Evolutionary conservation across 2,329 filamentous ascomycete genomes (phyloP).

Genomic region (Coniochaeta ligniaria): DNA sequence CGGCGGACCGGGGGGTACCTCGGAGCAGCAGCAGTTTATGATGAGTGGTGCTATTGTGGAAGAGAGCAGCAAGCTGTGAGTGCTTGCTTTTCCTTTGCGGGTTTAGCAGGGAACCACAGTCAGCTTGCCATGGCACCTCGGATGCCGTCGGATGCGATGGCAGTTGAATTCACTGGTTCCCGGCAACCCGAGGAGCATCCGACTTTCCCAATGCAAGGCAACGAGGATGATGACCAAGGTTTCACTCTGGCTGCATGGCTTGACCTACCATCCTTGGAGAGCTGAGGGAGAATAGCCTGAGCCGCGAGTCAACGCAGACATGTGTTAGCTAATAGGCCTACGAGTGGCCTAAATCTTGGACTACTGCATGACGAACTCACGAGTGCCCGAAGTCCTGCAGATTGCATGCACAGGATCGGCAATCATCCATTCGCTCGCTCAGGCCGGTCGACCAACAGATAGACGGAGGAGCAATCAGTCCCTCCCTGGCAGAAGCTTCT

Average conservation of each 20-base stretch:
- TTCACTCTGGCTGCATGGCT: background rate
- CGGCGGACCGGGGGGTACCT: slow-evolving; percentile 15
- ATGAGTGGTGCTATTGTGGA: slow-evolving; percentile 48
- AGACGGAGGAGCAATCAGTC: background rate
- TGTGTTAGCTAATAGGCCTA: background rate
- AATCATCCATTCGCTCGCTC: background rate
- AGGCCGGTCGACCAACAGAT: background rate
- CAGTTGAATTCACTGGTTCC: no score
- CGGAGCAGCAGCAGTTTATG: slow-evolving; percentile 23
- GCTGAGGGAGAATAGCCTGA: background rate
- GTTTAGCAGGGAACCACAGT: background rate
- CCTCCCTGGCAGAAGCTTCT: background rate
- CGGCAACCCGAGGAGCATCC: background rate
- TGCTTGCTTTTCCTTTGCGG: background rate
- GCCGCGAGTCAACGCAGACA: background rate
- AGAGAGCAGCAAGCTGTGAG: slow-evolving; percentile 28
- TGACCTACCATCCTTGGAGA: background rate
- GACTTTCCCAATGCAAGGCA: background rate
- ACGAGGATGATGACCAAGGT: background rate
- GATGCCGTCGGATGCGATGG: background rate
- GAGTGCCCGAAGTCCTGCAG: background rate
- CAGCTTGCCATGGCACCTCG: background rate
- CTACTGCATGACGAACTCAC: background rate
- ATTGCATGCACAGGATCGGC: background rate
- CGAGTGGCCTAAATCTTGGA: background rate